Percentiles rank a stretch among this genome's conserved stretches.
Conservation (phyloP, 2,329 filamentous ascomycete species). For the Fusarium brevicatenulatum region DNA sequence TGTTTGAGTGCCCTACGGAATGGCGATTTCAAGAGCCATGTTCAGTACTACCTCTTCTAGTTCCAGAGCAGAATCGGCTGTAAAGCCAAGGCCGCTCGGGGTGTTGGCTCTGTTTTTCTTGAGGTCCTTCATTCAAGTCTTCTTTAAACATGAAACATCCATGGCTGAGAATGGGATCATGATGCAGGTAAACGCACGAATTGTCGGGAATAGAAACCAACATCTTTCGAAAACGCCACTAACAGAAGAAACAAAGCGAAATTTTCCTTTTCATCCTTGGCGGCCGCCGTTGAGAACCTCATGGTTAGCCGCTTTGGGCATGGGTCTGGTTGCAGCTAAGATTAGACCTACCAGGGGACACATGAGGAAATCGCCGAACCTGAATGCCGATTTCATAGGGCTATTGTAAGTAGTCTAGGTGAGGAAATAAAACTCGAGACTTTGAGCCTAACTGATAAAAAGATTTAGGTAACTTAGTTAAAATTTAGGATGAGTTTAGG, state of each 20-base stretch:
- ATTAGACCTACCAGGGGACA: constrained; percentile 16
- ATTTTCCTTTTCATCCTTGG: constrained; percentile 7
- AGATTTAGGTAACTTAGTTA: too few relatives aligned
- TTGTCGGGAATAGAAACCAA: constrained; percentile 14
- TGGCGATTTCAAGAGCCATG: not conserved
- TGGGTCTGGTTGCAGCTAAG: constrained; percentile 23
- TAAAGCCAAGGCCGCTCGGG: not conserved
- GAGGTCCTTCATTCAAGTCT: not conserved
- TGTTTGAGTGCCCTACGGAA: not conserved
- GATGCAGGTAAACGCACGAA: not conserved
- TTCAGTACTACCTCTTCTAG: not conserved
- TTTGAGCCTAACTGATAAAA: too few relatives aligned
- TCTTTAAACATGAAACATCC: constrained; percentile 15
- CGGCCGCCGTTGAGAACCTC: constrained; percentile 6
- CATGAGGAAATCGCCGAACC: constrained; percentile 33
- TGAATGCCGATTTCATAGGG: constrained; percentile 7
- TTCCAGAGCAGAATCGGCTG: not conserved
- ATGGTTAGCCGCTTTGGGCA: constrained; percentile 18
- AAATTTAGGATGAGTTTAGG: too few relatives aligned
- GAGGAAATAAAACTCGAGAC: too few relatives aligned
- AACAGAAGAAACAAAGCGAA: not conserved
- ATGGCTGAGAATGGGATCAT: not conserved
- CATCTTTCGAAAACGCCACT: not conserved
- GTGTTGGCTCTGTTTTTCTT: not conserved
- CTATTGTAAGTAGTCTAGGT: not conserved